Base-by-base conservation (phyloP, 2,329 filamentous ascomycete genomes). In the Blastomyces parvus region DNA sequence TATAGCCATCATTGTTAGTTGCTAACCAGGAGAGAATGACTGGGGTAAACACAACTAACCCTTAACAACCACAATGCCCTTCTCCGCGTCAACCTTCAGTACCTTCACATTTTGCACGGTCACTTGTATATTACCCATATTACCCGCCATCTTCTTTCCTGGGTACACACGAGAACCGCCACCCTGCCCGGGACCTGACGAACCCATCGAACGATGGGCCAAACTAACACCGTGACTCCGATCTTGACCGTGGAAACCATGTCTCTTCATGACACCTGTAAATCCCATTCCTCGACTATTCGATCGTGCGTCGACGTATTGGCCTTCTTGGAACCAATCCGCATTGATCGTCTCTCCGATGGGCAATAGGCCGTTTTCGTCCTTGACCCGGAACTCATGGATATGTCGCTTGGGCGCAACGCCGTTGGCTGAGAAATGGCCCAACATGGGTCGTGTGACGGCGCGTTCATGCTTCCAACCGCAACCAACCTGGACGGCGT, bases 61-160 rank as follows among this genome's bases (percentile, higher is more conserved):
- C 77, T 89, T 90, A 67, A 99, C 87, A 61, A 97, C 85, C 64
- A 99, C 86, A 70, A 96, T 85, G 25, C 94, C 94, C 72, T 92
- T 88, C 75, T 89, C 88, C 70, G 87, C 84, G 78, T 97, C 91
- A 42, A 96, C 88, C 81, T 91, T 88, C 74, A 99, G 79, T 61
- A 99, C 86, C 78, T 88, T 89, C 70, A 97, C 80, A 77, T 96
- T 97, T 82, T 97, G 92, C 64, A 94, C 83, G 58, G 94, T 99
- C 63, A 91, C 89, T 69, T 85, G 86, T 76, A 96, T 84, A 68
- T 88, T 89, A 67, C 94, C 94, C 94, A 99, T 97, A 64, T 90
- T 86, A 62, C 94, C 94, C 3, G 94, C 86, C 94, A 99, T 99
- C 80, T 91, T 94, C 85, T 99, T 99, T 65, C 94, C 94, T 0